Evolutionary conservation across 352 stramenopile genomes (phyloP), one percentile per base, ranked within the genome.

Genomic region (Pythium myriotylum): DNA sequence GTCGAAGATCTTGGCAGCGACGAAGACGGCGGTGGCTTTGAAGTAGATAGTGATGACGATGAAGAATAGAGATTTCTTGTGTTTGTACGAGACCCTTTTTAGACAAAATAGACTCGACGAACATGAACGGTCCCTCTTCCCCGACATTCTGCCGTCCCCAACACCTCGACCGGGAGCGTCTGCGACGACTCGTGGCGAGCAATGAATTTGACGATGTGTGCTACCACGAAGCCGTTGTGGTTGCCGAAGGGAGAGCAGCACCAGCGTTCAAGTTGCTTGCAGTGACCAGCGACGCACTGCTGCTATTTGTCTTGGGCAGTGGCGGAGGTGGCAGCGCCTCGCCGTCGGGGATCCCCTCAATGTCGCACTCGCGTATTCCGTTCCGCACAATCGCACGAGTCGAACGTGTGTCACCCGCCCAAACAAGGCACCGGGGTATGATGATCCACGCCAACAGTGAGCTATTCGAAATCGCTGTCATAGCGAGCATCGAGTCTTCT

Each of bases 191-290:
- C 53, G 56, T 92, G 23, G 60, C 53, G 4, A 47, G 52, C 1
- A 27, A 57, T 0, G 69, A 81, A 33, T 85, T 81, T 40, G 45
- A 68, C 1, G 54, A 65, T 26, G 55, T 89, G 27, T 56, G 69
- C 0, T 89, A 81, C 51, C 74, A 91, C 48, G 81, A 91, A 69
- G 73, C 77, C 29, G 76, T 85, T 24, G 76, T 90, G 9, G 59
- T 73, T 37, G 70, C 63, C 26, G 70, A 62, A 3, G 56, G 48
- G 3, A 35, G 62, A 0, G 62, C 63, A 16, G 35, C 66, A 6
- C 60, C 63, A 39, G 63, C 53, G 20, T 79, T 86, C 58, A 74
- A 86, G 59, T 67, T 90, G 45, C 58, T 88, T 33, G 81, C 70
- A 24, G 66, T 90, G 40, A 79, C 69, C 22, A 49, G 42, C 26